phyloP scores from a whole-genome alignment of 2,329 filamentous ascomycete genomes.

The Nemania sp. region DNA sequence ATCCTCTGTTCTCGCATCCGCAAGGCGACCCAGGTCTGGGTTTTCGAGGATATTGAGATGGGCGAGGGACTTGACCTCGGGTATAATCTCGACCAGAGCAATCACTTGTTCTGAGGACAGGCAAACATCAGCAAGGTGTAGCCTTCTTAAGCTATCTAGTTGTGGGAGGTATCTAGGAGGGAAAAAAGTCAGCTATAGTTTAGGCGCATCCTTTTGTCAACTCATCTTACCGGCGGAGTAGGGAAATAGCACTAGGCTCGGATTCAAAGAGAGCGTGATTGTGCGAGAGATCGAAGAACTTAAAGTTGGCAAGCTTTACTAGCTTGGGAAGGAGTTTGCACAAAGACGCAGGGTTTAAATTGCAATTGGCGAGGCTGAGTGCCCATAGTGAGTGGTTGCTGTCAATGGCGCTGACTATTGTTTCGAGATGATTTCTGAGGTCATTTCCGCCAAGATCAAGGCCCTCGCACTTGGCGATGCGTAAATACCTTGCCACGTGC shows the following conservation, averaged over 20 bases:
- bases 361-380: conserved; percentile 84
- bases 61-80: conserved; percentile 78
- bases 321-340: conserved; percentile 77
- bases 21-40: conserved; percentile 68
- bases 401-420: conserved; percentile 57
- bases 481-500: conserved; percentile 77
- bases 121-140: conserved; percentile 84
- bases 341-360: conserved; percentile 73
- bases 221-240: conserved; percentile 70
- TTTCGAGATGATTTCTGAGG: conserved; percentile 58
- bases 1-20: conserved; percentile 75
- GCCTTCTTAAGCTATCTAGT: conserved; percentile 75
- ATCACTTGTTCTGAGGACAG: conserved; percentile 89
- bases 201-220: neutral
- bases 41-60: conserved; percentile 91
- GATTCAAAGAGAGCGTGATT: conserved; percentile 79
- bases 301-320: conserved; percentile 70
- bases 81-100: conserved; percentile 84
- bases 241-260: conserved; percentile 72
- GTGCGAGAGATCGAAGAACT: conserved; percentile 90
- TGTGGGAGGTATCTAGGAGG: conserved; percentile 72
- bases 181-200: conserved; percentile 22
- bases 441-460: conserved; percentile 90
- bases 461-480: conserved; percentile 78
- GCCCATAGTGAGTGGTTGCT: conserved; percentile 70